Evolutionary conservation across 1,139 yeast species (phyloP), one percentile per base, ranked within the genome.

Genomic region (Saccharomycopsis hybrid): DNA sequence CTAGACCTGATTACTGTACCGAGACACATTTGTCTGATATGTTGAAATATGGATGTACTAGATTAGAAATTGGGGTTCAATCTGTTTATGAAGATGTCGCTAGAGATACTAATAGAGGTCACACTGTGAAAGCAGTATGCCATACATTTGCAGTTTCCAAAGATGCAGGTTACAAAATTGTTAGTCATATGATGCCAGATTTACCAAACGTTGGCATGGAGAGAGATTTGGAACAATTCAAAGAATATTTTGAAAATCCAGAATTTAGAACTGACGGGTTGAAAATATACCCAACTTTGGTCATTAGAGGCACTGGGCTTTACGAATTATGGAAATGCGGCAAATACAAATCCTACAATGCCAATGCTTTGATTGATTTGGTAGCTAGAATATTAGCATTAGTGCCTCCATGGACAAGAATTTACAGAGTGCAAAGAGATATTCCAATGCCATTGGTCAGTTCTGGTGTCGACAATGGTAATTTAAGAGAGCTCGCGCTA

Each of bases 141-240:
- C 95, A 92, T 63, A 92, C 98, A 0, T 92, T 92, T 71, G 89
- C 89, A 1, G 80, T 86, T 44, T 96, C 98, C 28, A 92, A 92
- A 65, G 99, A 92, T 67, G 95, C 98, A 0, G 99, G 99, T 4
- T 92, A 90, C 69, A 92, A 92, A 67, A 95, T 92, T 49, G 98
- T 92, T 32, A 83, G 95, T 57, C 99, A 92, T 70, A 92, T 92
- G 99, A 92, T 92, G 99, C 99, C 99, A 24, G 98, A 92, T 72
- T 73, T 92, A 60, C 99, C 99, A 24, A 92, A 92, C 62, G 97
- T 92, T 50, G 98, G 98, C 13, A 87, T 90, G 96, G 98, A 92
- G 69, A 78, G 99, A 65, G 99, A 92, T 65, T 72, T 92, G 58
- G 96, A 89, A 60, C 99, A 92, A 68, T 92, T 92, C 63, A 79